These are phyloP conservation scores for Komagataella kurtzmanii DNA, from an alignment of 805 yeast genomes.

Conservation along the genomic window DNA sequence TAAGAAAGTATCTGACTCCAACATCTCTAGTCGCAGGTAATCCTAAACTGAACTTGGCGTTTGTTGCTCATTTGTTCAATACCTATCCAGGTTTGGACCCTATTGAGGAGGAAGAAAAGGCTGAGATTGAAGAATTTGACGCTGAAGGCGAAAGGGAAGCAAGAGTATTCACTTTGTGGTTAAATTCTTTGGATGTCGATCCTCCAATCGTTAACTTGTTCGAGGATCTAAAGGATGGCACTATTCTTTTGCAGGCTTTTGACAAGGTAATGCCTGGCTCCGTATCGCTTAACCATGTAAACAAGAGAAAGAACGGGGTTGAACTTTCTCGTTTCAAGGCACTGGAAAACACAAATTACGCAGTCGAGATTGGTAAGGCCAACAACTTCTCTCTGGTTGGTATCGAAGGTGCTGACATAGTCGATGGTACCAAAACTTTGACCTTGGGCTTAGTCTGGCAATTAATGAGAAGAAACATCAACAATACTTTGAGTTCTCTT, in stretches of 20 bases:
- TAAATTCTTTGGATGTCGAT: slow-evolving; percentile 90
- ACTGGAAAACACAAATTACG: slow-evolving; percentile 93
- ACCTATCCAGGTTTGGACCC: slow-evolving; percentile 96
- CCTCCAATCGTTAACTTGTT: slow-evolving; percentile 87
- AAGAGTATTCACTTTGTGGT: slow-evolving; percentile 94
- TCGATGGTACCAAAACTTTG: slow-evolving; percentile 81
- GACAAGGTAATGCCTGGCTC: slow-evolving; percentile 94
- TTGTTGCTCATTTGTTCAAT: slow-evolving; percentile 94
- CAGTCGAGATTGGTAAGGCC: slow-evolving; percentile 92
- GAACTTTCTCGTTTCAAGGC: slow-evolving; percentile 89
- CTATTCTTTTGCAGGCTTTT: slow-evolving; percentile 77
- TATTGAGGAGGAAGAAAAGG: slow-evolving; percentile 77
- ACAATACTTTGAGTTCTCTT: slow-evolving; percentile 63
- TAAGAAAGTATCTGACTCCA: slow-evolving; percentile 92
- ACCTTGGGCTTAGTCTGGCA: slow-evolving; percentile 96
- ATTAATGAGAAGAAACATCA: slow-evolving; percentile 92
- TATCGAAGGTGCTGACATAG: slow-evolving; percentile 94
- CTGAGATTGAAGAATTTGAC: slow-evolving; percentile 94
- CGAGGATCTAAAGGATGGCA: slow-evolving; percentile 92
- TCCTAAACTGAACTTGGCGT: slow-evolving; percentile 91
- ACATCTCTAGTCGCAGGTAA: slow-evolving; percentile 89
- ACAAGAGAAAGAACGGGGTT: slow-evolving; percentile 70
- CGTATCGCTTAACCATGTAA: slow-evolving; percentile 66
- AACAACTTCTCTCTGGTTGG: slow-evolving; percentile 91
- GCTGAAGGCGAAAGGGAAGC: slow-evolving; percentile 99